Conservation (phyloP, 345 rosid genomes). For the Gossypium arboreum region DNA sequence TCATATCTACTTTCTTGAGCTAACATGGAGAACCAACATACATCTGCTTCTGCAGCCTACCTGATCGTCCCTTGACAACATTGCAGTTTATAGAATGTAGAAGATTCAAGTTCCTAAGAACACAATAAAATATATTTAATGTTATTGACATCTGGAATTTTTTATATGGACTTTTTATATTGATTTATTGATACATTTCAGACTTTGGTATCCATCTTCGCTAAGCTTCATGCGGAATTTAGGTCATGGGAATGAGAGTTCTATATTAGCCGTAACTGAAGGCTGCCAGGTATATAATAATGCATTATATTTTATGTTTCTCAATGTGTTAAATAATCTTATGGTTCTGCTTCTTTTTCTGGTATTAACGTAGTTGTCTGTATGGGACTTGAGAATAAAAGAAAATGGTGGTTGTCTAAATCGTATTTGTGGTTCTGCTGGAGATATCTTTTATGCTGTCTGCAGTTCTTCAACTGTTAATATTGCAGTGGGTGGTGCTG, state of each 20-base stretch:
- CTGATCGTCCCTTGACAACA: neutral
- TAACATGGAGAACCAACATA: neutral
- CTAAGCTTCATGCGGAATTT: conserved; percentile 43
- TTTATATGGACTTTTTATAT: conserved; percentile 5
- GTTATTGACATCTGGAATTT: neutral
- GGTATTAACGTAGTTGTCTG: conserved; percentile 41
- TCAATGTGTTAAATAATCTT: conserved; percentile 13
- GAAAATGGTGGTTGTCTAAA: conserved; percentile 62
- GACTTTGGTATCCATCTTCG: conserved; percentile 64
- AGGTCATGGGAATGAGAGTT: conserved; percentile 38
- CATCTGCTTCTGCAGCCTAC: neutral
- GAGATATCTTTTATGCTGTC: conserved; percentile 51
- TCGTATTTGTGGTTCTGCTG: conserved; percentile 56
- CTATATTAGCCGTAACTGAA: conserved; percentile 51
- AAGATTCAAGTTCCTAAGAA: neutral
- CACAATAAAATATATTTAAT: neutral
- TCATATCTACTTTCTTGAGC: neutral
- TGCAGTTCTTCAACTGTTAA: conserved; percentile 51
- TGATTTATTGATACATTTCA: conserved; percentile 28
- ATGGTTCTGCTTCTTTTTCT: conserved; percentile 16
- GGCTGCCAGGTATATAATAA: conserved; percentile 54
- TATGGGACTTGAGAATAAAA: conserved; percentile 67
- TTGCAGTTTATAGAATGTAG: conserved; percentile 3
- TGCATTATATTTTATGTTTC: neutral
- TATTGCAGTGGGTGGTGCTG: conserved; percentile 66